A percentile compares a stretch with the other conserved stretches of the same genome.
phyloP scores from a whole-genome alignment of 345 rosid species.

The Hypericum androsaemum region DNA sequence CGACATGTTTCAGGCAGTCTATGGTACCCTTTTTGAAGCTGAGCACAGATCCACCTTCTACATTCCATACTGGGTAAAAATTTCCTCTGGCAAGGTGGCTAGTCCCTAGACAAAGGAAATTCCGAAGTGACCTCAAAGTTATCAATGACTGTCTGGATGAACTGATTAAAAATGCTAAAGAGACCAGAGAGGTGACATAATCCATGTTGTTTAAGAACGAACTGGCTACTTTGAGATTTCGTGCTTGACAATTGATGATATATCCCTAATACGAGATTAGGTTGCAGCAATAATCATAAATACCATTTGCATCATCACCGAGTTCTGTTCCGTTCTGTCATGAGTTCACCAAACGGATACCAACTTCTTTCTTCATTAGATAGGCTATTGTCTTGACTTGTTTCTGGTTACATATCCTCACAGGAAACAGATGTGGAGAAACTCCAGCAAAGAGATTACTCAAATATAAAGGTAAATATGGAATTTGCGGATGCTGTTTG shows the following conservation, averaged over 20 bases:
- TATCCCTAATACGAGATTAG: no score
- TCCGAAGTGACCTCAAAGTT: conserved; percentile 69
- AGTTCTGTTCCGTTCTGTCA: no score
- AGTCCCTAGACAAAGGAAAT: conserved; percentile 84
- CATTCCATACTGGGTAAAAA: conserved; percentile 91
- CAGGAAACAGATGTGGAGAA: conserved; percentile 93
- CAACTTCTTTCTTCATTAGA: no score
- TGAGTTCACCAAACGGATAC: no score
- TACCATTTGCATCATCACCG: no score
- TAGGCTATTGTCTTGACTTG: background rate
- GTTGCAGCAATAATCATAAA: no score
- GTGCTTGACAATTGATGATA: no score
- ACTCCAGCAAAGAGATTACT: conserved; percentile 78
- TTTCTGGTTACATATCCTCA: conserved; percentile 14
- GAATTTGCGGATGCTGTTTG: background rate
- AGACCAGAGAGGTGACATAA: conserved; percentile 60
- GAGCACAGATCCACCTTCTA: conserved; percentile 96
- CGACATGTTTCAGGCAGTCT: conserved; percentile 57
- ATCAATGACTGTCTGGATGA: conserved; percentile 91
- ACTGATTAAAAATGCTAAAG: conserved; percentile 88
- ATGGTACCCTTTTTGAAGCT: conserved; percentile 96
- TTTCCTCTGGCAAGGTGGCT: conserved; percentile 83
- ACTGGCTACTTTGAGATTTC: no score
- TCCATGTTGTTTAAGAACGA: background rate
- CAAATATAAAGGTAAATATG: conserved; percentile 54